Base-by-base conservation (phyloP, 495 filamentous ascomycete genomes). In the Annulohypoxylon bovei region DNA sequence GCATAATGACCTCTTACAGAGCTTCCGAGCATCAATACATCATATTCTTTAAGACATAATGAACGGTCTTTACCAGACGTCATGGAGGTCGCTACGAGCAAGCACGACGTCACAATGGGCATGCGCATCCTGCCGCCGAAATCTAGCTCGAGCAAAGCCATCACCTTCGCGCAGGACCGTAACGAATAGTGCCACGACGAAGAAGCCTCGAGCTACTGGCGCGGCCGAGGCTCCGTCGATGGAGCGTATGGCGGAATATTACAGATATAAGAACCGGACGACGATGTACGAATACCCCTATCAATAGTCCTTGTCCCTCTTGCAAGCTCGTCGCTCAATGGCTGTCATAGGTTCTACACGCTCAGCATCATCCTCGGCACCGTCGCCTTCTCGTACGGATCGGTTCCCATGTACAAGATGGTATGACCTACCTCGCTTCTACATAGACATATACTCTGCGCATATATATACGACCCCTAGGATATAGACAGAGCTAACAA, bases 331-430 rank as follows among this genome's bases (percentile, higher is more conserved):
- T 63, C n/a, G 64, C 69, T 72, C 55, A 61, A 65, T 68, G 55
- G 46, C 54, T 65, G 47, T 66, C 37, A 28, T 73, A 95, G 92
- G 82, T 93, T 89, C 78, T 98, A 97, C 80, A 88, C 90, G 30
- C 80, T 95, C 47, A 95, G 92, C 78, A 77, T 95, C 62, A 94
- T 97, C 65, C 81, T 99, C 56, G 95, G 92, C 63, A 98, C 94
- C 5, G 90, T 96, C 47, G 94, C 93, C 27, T 85, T 98, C 23
- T 93, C 94, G 5, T 99, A 99, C 78, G 95, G 95, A 60, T 96
- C 93, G 40, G 95, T 99, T 61, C 95, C 95, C 23, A 85, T 98
- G 79, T 99, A 99, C 83, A 98, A 98, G 79, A 97, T 97, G 93
- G 93, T 96, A 65, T 14, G 78, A 62, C 14, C 11, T 23, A 6